Conservation (phyloP, 345 rosid genomes). For the Euphorbia peplus region DNA sequence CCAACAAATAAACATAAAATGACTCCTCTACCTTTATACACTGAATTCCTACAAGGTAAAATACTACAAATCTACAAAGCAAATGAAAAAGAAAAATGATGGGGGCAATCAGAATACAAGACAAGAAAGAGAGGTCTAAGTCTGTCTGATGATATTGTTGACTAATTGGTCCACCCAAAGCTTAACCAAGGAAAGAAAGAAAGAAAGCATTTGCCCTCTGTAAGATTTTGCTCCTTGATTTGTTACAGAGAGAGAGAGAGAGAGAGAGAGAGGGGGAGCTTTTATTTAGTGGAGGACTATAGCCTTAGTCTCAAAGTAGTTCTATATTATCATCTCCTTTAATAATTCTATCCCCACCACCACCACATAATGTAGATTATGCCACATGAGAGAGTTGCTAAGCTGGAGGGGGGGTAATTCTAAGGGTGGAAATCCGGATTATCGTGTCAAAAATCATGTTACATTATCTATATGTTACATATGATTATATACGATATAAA, state of each 20-base stretch:
- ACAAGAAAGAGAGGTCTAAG: constrained; percentile 44
- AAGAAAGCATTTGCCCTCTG: constrained; percentile 23
- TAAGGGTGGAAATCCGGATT: too few relatives aligned
- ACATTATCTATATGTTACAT: too few relatives aligned
- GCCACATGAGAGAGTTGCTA: constrained; percentile 14
- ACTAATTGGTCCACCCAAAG: constrained; percentile 35
- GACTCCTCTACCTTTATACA: constrained; percentile 14
- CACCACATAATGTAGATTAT: constrained; percentile 2
- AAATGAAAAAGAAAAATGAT: not conserved
- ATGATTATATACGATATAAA: too few relatives aligned
- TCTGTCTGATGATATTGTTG: constrained; percentile 54
- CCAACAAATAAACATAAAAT: constrained; percentile 12
- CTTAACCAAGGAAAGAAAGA: constrained; percentile 17
- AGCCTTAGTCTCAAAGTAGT: constrained; percentile 32
- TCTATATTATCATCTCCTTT: constrained; percentile 13
- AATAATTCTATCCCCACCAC: constrained; percentile 21
- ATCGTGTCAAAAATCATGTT: too few relatives aligned
- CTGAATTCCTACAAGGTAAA: constrained; percentile 4
- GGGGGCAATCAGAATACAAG: constrained; percentile 38
- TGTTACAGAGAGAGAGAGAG: constrained; percentile 13
- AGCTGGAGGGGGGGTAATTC: constrained; percentile 9
- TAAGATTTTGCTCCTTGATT: constrained; percentile 15
- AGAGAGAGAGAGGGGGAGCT: too few relatives aligned
- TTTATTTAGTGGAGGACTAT: constrained; percentile 25
- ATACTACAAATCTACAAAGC: not conserved